These are phyloP conservation scores for Teratosphaeria zuluensis DNA, from an alignment of 2,329 filamentous ascomycete species.

Conservation along the genomic window DNA sequence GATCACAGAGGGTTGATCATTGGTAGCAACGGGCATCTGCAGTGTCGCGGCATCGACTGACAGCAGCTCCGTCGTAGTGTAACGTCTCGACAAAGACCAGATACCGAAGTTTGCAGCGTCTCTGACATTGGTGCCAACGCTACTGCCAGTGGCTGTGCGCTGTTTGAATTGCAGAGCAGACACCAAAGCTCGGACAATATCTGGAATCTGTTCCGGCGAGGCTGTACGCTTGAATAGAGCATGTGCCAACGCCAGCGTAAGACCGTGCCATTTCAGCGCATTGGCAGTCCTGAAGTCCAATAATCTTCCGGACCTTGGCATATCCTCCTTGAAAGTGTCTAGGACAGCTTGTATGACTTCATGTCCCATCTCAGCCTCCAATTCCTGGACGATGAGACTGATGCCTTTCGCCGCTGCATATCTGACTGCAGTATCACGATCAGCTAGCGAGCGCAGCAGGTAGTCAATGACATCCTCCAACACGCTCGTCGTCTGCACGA, in stretches of 20 bases:
- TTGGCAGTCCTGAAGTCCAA: constrained; percentile 66
- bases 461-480: constrained; percentile 75
- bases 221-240: constrained; percentile 77
- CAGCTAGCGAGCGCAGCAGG: constrained; percentile 66
- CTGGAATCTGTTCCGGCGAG: constrained; percentile 57
- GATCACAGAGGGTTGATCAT: constrained; percentile 27
- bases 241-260: constrained; percentile 80
- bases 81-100: constrained; percentile 83
- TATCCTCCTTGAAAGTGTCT: constrained; percentile 53
- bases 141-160: constrained; percentile 71
- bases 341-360: constrained; percentile 84
- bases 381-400: constrained; percentile 71
- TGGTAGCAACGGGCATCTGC: neutral
- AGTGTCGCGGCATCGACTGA: constrained; percentile 39
- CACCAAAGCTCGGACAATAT: constrained; percentile 67
- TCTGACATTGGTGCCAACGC: constrained; percentile 78
- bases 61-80: constrained; percentile 68
- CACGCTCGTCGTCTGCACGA: constrained; percentile 28
- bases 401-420: constrained; percentile 88
- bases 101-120: constrained; percentile 95
- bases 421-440: constrained; percentile 84
- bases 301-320: constrained; percentile 39
- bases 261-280: constrained; percentile 79
- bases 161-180: constrained; percentile 83
- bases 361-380: constrained; percentile 69